Base-by-base conservation (phyloP, 306 rosid genomes). In the Fagus crenata region DNA sequence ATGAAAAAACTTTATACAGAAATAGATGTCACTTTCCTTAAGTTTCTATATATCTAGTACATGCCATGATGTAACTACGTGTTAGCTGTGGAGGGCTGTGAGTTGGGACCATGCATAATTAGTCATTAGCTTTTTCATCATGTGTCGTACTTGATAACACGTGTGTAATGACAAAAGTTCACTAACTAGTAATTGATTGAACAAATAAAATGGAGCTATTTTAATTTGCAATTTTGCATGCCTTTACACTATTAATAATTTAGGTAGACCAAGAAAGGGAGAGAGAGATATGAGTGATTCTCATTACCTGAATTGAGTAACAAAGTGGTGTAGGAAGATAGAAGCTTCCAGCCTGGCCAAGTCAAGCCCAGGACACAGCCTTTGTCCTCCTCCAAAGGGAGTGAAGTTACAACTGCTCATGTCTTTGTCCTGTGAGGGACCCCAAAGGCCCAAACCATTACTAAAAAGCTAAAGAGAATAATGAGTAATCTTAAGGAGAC, bases 311-410 rank as follows among this genome's bases (percentile, higher is more conserved):
- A 95, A 95, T 70, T 81, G 87, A 81, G 99, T 95, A 73, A 92
- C 92, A 33, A 95, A 84, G 83, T 92, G 93, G 75, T 95, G 97
- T 17, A 95, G 75, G 75, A 95, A 95, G 68, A 95, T 87, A 53
- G 99, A 90, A 86, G 94, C 86, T 85, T 89, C 97, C 63, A 95
- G 77, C 86, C 97, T 90, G 28, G 98, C 96, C 83, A 95, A 84
- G 80, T 95, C 98, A 85, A 89, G 88, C 15, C 98, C 98, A 67
- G 98, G 98, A 59, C 98, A 95, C 13, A 95, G 80, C 85, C 98
- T 95, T 79, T 87, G 93, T 4, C 98, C 98, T 11, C 98, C 98
- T 69, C 97, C 98, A 88, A 95, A 95, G 13, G 98, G 98, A 63
- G 93, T 92, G 88, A 92, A 95, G 79, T 84, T 88, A 77, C 80